These are phyloP conservation scores for Rubia yunnanensis DNA, from an alignment of 257 asterid genomes.

Conservation along the genomic window DNA sequence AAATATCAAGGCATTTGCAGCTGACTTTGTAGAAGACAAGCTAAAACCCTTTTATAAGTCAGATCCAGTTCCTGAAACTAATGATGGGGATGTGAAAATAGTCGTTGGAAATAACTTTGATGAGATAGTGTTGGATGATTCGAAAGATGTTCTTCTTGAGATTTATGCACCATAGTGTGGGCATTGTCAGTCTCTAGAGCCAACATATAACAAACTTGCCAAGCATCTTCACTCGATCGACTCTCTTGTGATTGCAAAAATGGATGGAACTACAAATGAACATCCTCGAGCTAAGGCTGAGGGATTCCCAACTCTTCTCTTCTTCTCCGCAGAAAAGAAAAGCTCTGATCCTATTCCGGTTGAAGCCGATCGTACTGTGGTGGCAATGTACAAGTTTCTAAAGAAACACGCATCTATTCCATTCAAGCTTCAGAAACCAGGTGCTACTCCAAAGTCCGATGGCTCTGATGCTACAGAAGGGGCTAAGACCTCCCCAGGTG, in stretches of 20 bases:
- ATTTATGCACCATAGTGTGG: slow-evolving; percentile 98
- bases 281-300: slow-evolving; percentile 85
- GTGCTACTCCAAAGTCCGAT: slow-evolving; percentile 24
- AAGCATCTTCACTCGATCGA: slow-evolving; percentile 57
- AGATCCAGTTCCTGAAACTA: slow-evolving; percentile 70
- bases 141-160: slow-evolving; percentile 96
- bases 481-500: slow-evolving; percentile 18
- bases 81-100: slow-evolving; percentile 75
- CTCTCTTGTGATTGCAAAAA: slow-evolving; percentile 79
- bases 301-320: slow-evolving; percentile 86
- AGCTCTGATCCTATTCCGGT: slow-evolving; percentile 62
- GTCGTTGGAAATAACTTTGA: slow-evolving; percentile 30
- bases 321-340: slow-evolving; percentile 92
- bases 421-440: slow-evolving; percentile 69
- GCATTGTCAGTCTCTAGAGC: slow-evolving; percentile 90
- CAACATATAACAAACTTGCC: slow-evolving; percentile 84
- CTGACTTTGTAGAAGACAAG: slow-evolving; percentile 59
- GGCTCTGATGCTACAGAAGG: slow-evolving; percentile 29
- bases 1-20: slow-evolving; percentile 71
- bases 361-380: slow-evolving; percentile 73
- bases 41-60: slow-evolving; percentile 79
- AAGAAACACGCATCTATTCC: slow-evolving; percentile 81
- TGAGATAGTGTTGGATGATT: slow-evolving; percentile 45
- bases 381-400: slow-evolving; percentile 73
- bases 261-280: slow-evolving; percentile 94